Evolutionary conservation across 2,329 filamentous ascomycete species (phyloP).

Genomic region (Ophiostoma fasciatum): DNA sequence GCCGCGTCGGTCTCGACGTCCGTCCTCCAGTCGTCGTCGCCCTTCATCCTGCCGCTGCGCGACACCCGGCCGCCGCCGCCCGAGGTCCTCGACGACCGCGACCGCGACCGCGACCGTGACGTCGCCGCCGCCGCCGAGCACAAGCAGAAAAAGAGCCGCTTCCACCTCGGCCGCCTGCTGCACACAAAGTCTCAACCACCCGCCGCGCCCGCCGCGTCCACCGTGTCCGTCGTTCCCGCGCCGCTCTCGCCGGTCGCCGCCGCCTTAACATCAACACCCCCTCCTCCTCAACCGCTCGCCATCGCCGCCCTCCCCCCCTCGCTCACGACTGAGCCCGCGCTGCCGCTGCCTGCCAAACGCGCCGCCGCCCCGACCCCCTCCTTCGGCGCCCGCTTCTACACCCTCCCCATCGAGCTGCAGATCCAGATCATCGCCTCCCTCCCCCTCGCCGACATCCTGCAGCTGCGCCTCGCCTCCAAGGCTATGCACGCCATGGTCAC

Average conservation of each 20-base stretch:
- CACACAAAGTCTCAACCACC: slow-evolving; percentile 8
- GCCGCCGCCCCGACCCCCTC: slow-evolving; percentile 14
- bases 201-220: neutral
- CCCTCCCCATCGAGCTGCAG: slow-evolving; percentile 46
- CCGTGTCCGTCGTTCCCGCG: too few relatives aligned
- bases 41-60: slow-evolving; percentile 35
- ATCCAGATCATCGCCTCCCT: slow-evolving; percentile 46
- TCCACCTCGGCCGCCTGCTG: slow-evolving; percentile 8
- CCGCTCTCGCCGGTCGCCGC: too few relatives aligned
- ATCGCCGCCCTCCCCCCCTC: too few relatives aligned
- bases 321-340: too few relatives aligned
- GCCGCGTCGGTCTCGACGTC: slow-evolving; percentile 15
- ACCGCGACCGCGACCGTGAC: too few relatives aligned
- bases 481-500: slow-evolving; percentile 45
- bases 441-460: slow-evolving; percentile 45
- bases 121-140: too few relatives aligned
- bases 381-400: slow-evolving; percentile 25
- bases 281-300: too few relatives aligned
- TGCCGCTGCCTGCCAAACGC: too few relatives aligned
- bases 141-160: slow-evolving; percentile 25
- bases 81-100: slow-evolving; percentile 14
- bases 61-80: slow-evolving; percentile 22
- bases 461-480: slow-evolving; percentile 41
- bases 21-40: slow-evolving; percentile 17
- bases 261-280: too few relatives aligned